phyloP scores from a whole-genome alignment of 441 rosid species.

The Dalechampia spathulata region DNA sequence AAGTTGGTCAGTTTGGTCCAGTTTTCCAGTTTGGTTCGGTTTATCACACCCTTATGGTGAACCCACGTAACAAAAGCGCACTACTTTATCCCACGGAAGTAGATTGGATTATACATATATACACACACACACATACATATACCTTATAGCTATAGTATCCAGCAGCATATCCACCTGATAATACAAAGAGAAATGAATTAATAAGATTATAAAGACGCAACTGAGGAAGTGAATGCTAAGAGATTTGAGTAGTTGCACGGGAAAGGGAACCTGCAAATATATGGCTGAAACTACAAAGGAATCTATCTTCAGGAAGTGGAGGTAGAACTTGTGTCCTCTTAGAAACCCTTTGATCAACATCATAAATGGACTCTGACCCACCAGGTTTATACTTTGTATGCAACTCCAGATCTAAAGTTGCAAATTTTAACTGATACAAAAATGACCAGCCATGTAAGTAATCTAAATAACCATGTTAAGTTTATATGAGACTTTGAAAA shows the following conservation, averaged over 20 bases:
- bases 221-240: background rate
- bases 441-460: slow-evolving; percentile 10
- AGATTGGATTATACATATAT: too few relatives aligned
- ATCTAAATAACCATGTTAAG: background rate
- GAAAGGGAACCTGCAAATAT: slow-evolving; percentile 67
- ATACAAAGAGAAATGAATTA: slow-evolving; percentile 14
- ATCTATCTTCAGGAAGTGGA: slow-evolving; percentile 78
- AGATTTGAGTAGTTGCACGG: background rate
- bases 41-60: too few relatives aligned
- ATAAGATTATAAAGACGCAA: background rate
- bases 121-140: too few relatives aligned
- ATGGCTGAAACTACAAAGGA: slow-evolving; percentile 83
- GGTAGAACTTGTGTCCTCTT: slow-evolving; percentile 65
- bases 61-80: too few relatives aligned
- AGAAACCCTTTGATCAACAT: slow-evolving; percentile 70
- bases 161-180: slow-evolving; percentile 86
- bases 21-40: too few relatives aligned
- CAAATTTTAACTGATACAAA: slow-evolving; percentile 59
- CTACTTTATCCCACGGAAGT: too few relatives aligned
- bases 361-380: slow-evolving; percentile 68
- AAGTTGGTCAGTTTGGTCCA: too few relatives aligned
- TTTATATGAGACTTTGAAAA: background rate
- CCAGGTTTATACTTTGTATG: slow-evolving; percentile 64
- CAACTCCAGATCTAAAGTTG: slow-evolving; percentile 74
- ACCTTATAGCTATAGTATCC: slow-evolving; percentile 99